These are phyloP conservation scores for Fusarium brevicatenulatum DNA, from an alignment of 2,329 filamentous ascomycete species.

Conservation along the genomic window DNA sequence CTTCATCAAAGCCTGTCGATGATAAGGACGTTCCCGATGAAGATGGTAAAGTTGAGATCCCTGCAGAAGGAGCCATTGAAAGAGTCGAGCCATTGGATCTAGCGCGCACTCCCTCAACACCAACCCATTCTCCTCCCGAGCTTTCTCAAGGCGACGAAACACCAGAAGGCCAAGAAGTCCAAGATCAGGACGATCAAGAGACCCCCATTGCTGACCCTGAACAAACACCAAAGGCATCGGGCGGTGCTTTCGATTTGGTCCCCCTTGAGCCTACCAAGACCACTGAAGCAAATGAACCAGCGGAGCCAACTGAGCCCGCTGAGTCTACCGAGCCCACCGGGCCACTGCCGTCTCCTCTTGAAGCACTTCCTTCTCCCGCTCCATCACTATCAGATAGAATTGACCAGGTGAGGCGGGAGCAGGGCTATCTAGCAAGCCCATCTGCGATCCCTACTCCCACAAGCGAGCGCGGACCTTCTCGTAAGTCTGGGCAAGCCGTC, in stretches of 20 bases:
- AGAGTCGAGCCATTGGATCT: constrained; percentile 63
- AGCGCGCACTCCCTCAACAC: constrained; percentile 50
- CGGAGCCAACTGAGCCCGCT: background rate
- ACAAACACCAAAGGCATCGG: constrained; percentile 34
- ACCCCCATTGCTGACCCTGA: constrained; percentile 29
- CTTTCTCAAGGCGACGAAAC: constrained; percentile 13
- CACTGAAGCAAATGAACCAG: background rate
- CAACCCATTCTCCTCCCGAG: constrained; percentile 33
- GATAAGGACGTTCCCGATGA: constrained; percentile 42
- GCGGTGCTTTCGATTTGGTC: constrained; percentile 27
- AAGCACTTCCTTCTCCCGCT: constrained; percentile 20
- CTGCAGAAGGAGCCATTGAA: constrained; percentile 53
- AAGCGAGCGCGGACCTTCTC: constrained; percentile 52
- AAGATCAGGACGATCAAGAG: constrained; percentile 12
- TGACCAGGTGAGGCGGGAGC: constrained; percentile 63
- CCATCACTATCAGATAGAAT: constrained; percentile 57
- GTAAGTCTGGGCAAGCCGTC: constrained; percentile 57
- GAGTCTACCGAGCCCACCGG: constrained; percentile 15
- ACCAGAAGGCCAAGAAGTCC: background rate
- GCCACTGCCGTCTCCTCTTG: constrained; percentile 24
- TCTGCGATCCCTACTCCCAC: constrained; percentile 43
- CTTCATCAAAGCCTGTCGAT: constrained; percentile 41
- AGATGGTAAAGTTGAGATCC: constrained; percentile 45
- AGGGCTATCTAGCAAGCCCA: constrained; percentile 47
- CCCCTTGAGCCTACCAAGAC: background rate